Evolutionary conservation across 495 filamentous ascomycete genomes (phyloP).

Genomic region (Cairneyella variabilis): DNA sequence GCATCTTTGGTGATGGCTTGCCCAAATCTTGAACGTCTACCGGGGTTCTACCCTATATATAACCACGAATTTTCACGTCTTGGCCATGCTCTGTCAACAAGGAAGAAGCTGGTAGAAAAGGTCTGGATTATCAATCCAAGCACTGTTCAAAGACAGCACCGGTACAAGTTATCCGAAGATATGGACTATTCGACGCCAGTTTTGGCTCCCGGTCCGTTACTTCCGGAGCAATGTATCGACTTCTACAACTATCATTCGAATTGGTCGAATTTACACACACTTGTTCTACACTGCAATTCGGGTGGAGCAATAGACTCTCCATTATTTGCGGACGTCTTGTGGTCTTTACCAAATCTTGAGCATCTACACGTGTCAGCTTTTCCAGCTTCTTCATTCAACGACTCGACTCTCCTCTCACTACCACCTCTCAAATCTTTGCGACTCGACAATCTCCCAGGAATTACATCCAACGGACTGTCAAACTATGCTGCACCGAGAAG

Average conservation of each 20-base stretch:
- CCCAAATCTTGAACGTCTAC: conserved; percentile 73
- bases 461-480: conserved; percentile 74
- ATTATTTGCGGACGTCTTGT: conserved; percentile 64
- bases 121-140: conserved; percentile 68
- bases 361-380: conserved; percentile 75
- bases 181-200: conserved; percentile 6
- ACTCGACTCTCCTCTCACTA: conserved; percentile 60
- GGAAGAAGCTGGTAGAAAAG: conserved; percentile 70
- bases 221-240: conserved; percentile 53
- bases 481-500: conserved; percentile 60
- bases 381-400: conserved; percentile 66
- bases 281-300: conserved; percentile 66
- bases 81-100: conserved; percentile 74
- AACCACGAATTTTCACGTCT: conserved; percentile 70
- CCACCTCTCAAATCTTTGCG: conserved; percentile 71
- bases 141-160: conserved; percentile 25
- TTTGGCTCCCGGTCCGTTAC: conserved; percentile 13
- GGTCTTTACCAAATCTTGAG: conserved; percentile 62
- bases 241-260: conserved; percentile 68
- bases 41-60: conserved; percentile 68
- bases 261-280: conserved; percentile 68
- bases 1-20: conserved; percentile 84
- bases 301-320: conserved; percentile 61
- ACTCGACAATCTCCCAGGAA: conserved; percentile 64
- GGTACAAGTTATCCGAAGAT: conserved; percentile 10